Evolutionary conservation across 805 yeast species (phyloP).

Genomic region (Metschnikowia lunata): DNA sequence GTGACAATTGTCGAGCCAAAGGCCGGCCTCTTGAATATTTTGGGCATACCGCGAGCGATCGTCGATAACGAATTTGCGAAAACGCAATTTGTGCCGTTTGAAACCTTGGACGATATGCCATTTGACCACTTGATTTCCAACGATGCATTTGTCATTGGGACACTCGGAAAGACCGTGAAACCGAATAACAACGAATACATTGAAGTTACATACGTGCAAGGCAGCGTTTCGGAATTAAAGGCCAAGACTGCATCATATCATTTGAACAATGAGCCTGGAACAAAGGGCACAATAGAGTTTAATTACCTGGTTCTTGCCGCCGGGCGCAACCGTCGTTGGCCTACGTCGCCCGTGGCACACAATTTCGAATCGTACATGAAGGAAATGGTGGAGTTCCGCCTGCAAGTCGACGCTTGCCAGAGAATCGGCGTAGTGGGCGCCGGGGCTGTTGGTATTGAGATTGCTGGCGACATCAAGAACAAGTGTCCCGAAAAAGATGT

Average conservation of each 20-base stretch:
- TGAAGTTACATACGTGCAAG: slow-evolving; percentile 29
- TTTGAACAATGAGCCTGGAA: slow-evolving; percentile 14
- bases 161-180: slow-evolving; percentile 9
- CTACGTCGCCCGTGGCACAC: slow-evolving; percentile 47
- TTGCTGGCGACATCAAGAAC: slow-evolving; percentile 44
- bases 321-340: slow-evolving; percentile 52
- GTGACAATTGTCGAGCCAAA: slow-evolving; percentile 39
- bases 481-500: slow-evolving; percentile 35
- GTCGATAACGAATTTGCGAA: slow-evolving; percentile 37
- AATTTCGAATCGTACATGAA: slow-evolving; percentile 31
- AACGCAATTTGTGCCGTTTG: slow-evolving; percentile 34
- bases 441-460: slow-evolving; percentile 51
- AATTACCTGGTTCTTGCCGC: slow-evolving; percentile 47
- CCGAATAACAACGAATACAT: slow-evolving; percentile 13
- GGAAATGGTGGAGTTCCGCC: slow-evolving; percentile 39
- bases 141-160: slow-evolving; percentile 19
- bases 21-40: slow-evolving; percentile 36
- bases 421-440: slow-evolving; percentile 45
- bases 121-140: slow-evolving; percentile 27
- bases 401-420: slow-evolving; percentile 30
- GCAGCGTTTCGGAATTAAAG: slow-evolving; percentile 26
- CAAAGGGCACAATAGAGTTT: slow-evolving; percentile 29
- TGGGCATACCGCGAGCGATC: slow-evolving; percentile 38
- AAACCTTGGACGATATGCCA: slow-evolving; percentile 24
- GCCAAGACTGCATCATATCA: slow-evolving; percentile 24